Evolutionary conservation across 164 flowering plant species (phyloP), one percentile per base, ranked within the genome.

Genomic region (Chloranthus sessilifolius): DNA sequence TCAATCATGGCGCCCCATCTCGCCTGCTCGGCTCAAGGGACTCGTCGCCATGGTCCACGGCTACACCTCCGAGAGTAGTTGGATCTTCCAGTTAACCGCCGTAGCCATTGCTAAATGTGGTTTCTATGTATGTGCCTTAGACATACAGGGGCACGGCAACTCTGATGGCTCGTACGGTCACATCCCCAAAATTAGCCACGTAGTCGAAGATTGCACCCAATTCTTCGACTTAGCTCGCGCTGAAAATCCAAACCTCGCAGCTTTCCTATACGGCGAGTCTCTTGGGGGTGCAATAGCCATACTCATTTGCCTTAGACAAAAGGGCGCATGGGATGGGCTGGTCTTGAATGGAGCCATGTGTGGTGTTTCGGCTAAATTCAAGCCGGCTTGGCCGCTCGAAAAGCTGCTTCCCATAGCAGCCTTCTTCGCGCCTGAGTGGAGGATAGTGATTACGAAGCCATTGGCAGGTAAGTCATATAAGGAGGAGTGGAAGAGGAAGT

Each of bases 121-220:
- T 1, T 69, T 66, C 49, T 35, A 52, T 19, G 76, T 67, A 1
- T 69, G 66, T 51, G 67, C 74, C 11, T 58, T 75, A 2, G 80
- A 72, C 62, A 63, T 72, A 8, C 80, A 66, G 39, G 80, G 80
- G 60, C 80, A 75, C 47, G 80, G 80, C 60, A 40, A 28, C 38
- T 75, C 80, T 0, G 68, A 75, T 0, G 80, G 80, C 24, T 28
- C 55, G 0, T 59, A 55, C 4, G 80, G 76, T 12, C 70, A 75
- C 52, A 64, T 75, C 26, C 69, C 80, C 1, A 54, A 64, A 21
- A 58, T 75, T 16, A 10, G 50, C 0, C 47, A 55, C 3, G 29
- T 69, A 3, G 42, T 75, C 1, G 38, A 47, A 1, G 80, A 72
- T 37, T 75, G 76, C 56, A 64, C 59, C 5, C 61, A 66, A 6